These are phyloP conservation scores for Hypericum perforatum DNA, from an alignment of 345 rosid species.

Conservation along the genomic window DNA sequence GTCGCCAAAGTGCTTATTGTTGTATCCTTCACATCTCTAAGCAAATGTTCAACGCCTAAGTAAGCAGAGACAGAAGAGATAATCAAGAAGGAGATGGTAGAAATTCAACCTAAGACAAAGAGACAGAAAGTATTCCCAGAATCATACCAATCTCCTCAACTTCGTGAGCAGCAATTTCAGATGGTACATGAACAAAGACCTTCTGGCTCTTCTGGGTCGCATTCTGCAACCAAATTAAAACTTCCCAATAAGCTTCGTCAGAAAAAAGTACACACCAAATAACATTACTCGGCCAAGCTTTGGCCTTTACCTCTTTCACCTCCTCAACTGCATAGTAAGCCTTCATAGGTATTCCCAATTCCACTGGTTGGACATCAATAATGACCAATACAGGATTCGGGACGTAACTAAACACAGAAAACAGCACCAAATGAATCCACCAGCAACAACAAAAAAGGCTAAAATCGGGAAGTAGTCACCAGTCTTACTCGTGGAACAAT, in stretches of 20 bases:
- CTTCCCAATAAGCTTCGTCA: not conserved
- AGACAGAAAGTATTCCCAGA: not conserved
- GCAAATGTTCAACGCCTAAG: constrained; percentile 71
- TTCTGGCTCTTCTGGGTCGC: constrained; percentile 86
- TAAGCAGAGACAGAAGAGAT: constrained; percentile 1
- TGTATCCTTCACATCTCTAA: constrained; percentile 83
- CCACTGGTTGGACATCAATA: constrained; percentile 86
- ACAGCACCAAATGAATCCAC: not conserved
- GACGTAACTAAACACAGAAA: constrained; percentile 46
- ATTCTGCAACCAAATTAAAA: constrained; percentile 32
- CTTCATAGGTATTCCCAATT: constrained; percentile 81
- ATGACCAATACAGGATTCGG: constrained; percentile 81
- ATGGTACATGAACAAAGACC: constrained; percentile 62
- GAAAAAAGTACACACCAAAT: not conserved
- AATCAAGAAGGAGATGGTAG: not conserved
- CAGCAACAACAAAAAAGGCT: not conserved
- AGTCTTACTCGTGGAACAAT: constrained; percentile 54
- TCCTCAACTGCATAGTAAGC: constrained; percentile 84
- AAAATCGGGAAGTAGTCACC: constrained; percentile 1
- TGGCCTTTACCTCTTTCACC: constrained; percentile 60
- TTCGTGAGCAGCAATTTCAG: constrained; percentile 82
- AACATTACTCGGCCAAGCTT: not conserved
- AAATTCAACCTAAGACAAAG: constrained; percentile 5
- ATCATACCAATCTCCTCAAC: constrained; percentile 85
- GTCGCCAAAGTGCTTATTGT: constrained; percentile 80